Conservation (phyloP, 306 rosid species). For the Pueraria montana region DNA sequence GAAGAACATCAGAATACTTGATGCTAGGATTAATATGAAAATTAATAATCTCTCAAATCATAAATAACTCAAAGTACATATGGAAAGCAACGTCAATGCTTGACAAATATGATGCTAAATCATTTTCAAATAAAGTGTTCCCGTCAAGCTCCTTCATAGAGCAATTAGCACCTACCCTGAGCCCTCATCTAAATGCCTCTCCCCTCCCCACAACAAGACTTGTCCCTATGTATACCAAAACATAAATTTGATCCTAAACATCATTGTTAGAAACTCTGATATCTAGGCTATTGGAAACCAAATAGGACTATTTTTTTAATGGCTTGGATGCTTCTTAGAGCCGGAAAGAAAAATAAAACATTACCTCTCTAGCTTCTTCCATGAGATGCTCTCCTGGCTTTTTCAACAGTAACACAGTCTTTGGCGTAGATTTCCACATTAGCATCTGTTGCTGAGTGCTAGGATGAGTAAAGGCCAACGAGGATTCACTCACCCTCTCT, state of each 20-base stretch:
- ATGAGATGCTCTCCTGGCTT: conserved; percentile 89
- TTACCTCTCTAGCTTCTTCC: conserved; percentile 99
- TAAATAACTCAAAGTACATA: not conserved
- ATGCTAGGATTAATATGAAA: not conserved
- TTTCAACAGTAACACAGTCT: conserved; percentile 90
- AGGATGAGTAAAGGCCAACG: conserved; percentile 98
- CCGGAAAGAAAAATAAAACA: not conserved
- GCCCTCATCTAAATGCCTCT: conserved; percentile 29
- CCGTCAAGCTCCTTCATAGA: not conserved
- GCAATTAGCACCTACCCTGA: not conserved
- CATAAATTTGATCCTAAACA: conserved; percentile 15
- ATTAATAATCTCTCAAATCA: conserved; percentile 9
- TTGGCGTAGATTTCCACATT: conserved; percentile 97
- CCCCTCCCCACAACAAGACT: conserved; percentile 35
- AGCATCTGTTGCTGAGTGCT: conserved; percentile 99
- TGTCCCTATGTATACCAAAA: conserved; percentile 10
- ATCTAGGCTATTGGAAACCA: conserved; percentile 28
- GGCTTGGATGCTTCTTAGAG: conserved; percentile 25
- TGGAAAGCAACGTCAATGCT: conserved; percentile 12
- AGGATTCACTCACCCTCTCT: conserved; percentile 95
- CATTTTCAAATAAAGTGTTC: not conserved
- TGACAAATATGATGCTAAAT: conserved; percentile 7
- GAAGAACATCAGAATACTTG: not conserved
- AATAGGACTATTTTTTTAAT: not conserved
- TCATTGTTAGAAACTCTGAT: conserved; percentile 35